Conservation (phyloP, 495 filamentous ascomycete species). For the Amorphotheca resinae region DNA sequence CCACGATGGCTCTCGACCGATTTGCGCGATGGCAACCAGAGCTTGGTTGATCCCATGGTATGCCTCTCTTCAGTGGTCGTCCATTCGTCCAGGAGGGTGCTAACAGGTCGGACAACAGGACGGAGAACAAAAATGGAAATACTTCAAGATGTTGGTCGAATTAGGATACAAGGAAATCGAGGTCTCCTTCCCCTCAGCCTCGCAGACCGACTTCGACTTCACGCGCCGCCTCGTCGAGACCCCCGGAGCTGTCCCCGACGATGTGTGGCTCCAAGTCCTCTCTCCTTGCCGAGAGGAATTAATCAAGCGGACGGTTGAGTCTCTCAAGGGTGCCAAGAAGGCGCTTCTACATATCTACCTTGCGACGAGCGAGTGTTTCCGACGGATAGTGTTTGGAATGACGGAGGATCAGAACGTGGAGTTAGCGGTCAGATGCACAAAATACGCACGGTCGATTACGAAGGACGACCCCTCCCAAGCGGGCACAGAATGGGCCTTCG, state of each 20-base stretch:
- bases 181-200: constrained; percentile 89
- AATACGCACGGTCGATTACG: constrained; percentile 77
- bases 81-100: neutral
- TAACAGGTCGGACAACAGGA: constrained; percentile 40
- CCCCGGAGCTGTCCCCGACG: constrained; percentile 73
- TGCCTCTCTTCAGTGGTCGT: constrained; percentile 11
- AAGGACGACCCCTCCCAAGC: constrained; percentile 77
- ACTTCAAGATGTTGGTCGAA: constrained; percentile 88
- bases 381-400: constrained; percentile 78
- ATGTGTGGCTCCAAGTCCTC: constrained; percentile 93
- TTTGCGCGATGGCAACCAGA: constrained; percentile 81
- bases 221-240: constrained; percentile 80
- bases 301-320: constrained; percentile 82
- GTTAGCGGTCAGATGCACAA: constrained; percentile 76
- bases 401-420: constrained; percentile 69
- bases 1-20: constrained; percentile 82
- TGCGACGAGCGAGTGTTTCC: constrained; percentile 88
- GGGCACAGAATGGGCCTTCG: constrained; percentile 82
- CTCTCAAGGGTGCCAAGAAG: constrained; percentile 81
- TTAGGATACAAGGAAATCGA: constrained; percentile 98
- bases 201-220: constrained; percentile 92
- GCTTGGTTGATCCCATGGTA: constrained; percentile 83
- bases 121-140: constrained; percentile 84
- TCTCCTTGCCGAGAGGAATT: constrained; percentile 88
- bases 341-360: constrained; percentile 96